Conservation (phyloP, 257 asterid genomes). For the Petunia axillaris region DNA sequence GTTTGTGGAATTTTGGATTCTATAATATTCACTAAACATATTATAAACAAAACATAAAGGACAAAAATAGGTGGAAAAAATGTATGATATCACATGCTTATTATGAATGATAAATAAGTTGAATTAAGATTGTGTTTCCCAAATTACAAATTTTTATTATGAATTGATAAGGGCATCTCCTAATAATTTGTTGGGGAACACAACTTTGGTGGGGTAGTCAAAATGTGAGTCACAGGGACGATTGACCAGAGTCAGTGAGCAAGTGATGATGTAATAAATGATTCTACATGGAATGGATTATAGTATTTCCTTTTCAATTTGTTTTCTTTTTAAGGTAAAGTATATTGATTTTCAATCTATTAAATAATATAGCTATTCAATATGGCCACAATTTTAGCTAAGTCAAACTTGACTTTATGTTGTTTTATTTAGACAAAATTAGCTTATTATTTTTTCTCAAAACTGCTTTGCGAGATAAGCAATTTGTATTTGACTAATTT, state of each 20-base stretch:
- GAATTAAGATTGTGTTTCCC: neutral
- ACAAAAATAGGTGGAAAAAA: neutral
- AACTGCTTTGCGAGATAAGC: too few species aligned
- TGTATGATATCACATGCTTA: neutral
- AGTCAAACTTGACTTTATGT: too few species aligned
- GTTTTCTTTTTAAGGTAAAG: neutral
- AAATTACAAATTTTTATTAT: neutral
- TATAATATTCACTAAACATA: neutral
- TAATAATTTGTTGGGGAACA: neutral
- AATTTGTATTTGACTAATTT: too few species aligned
- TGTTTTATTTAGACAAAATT: too few species aligned
- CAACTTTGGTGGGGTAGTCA: constrained; percentile 28
- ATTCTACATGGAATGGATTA: constrained; percentile 18
- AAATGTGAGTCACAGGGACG: constrained; percentile 35
- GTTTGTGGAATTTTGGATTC: constrained; percentile 31
- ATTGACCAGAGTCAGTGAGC: constrained; percentile 33
- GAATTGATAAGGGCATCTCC: neutral
- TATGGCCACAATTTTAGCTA: too few species aligned
- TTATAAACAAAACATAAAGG: constrained; percentile 19
- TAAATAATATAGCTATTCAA: too few species aligned
- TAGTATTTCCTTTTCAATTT: neutral
- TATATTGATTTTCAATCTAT: too few species aligned
- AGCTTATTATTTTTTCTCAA: too few species aligned
- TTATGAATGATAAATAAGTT: neutral
- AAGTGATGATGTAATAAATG: constrained; percentile 38